These are phyloP conservation scores for Eragrostis tef DNA, from an alignment of 202 grass and related monocot species.

Conservation along the genomic window DNA sequence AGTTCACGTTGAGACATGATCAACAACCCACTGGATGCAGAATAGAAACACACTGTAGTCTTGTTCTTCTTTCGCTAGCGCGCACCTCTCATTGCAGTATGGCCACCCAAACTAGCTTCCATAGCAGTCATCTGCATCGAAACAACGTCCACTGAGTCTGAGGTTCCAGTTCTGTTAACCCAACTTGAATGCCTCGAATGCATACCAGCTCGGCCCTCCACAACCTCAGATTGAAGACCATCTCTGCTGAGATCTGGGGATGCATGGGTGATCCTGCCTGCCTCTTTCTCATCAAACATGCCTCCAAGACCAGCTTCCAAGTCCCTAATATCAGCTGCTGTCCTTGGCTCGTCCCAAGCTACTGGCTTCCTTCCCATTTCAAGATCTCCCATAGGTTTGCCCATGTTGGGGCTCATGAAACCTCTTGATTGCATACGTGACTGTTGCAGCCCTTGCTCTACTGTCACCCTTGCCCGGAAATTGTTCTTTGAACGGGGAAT, in stretches of 20 bases:
- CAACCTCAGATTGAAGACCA: conserved; percentile 45
- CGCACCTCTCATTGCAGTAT: neutral
- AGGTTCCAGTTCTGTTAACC: conserved; percentile 35
- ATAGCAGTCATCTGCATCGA: neutral
- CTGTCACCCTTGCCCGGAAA: conserved; percentile 70
- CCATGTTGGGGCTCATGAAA: conserved; percentile 87
- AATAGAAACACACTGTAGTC: neutral
- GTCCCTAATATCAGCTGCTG: conserved; percentile 63
- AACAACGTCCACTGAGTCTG: conserved; percentile 1
- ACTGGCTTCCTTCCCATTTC: conserved; percentile 82
- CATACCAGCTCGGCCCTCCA: conserved; percentile 48
- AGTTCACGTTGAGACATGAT: conserved; percentile 23
- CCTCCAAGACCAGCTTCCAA: conserved; percentile 58
- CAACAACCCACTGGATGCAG: neutral
- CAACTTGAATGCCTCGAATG: conserved; percentile 62
- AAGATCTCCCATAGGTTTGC: conserved; percentile 71
- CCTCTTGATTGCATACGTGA: conserved; percentile 38
- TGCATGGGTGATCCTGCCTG: conserved; percentile 52
- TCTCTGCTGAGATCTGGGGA: conserved; percentile 72
- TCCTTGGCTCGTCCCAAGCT: conserved; percentile 76
- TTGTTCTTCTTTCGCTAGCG: conserved; percentile 14
- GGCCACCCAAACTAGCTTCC: conserved; percentile 14
- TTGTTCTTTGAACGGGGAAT: conserved; percentile 89
- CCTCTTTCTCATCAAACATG: conserved; percentile 72
- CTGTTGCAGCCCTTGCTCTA: conserved; percentile 57